These are phyloP conservation scores for Arabidopsis thaliana DNA, from an alignment of 345 rosid genomes.

Conservation along the genomic window TAIR10.1 NC_003071.7:16390001-16390500, in stretches of 20 bases:
- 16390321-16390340: constrained; percentile 18
- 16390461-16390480: constrained; percentile 88
- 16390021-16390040: not conserved
- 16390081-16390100: constrained; percentile 85
- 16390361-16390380: not conserved
- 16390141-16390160: not conserved
- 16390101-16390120: constrained; percentile 85
- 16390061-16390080: constrained; percentile 77
- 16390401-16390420: not conserved
- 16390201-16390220: not conserved
- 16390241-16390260: not conserved
- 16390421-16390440: not conserved
- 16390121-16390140: constrained; percentile 96
- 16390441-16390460: constrained; percentile 87
- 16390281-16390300: constrained; percentile 87
- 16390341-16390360: constrained; percentile 7
- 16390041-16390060: constrained; percentile 57
- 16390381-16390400: not conserved
- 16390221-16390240: not conserved
- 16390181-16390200: not conserved
- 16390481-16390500: constrained; percentile 16
- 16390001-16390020: not conserved
- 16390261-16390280: constrained; percentile 66
- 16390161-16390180: constrained; percentile 14
- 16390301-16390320: constrained; percentile 57